phyloP scores from a whole-genome alignment of 2,329 filamentous ascomycete species.

The Gaeumannomyces sp. region DNA sequence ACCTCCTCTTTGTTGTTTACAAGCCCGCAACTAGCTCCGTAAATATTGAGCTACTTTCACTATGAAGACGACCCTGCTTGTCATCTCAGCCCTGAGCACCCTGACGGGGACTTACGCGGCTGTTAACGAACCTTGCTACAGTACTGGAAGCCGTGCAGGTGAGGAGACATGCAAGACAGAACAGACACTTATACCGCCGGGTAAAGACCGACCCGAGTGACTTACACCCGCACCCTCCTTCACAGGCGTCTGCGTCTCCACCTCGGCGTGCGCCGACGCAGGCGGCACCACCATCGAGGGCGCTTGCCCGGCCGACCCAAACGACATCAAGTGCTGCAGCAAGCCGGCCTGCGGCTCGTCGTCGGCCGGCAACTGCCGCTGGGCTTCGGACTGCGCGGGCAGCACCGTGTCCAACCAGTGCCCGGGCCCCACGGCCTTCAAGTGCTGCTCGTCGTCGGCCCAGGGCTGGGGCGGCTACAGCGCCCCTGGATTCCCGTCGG shows the following conservation, averaged over 20 bases:
- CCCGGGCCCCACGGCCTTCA: constrained; percentile 31
- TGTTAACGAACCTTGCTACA: constrained; percentile 7
- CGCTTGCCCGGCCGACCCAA: constrained; percentile 31
- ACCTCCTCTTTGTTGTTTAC: too few relatives aligned
- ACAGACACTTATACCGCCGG: background rate
- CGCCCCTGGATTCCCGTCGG: constrained; percentile 27
- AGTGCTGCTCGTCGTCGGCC: constrained; percentile 29
- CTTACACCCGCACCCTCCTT: background rate
- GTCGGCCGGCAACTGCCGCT: constrained; percentile 30
- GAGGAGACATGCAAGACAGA: background rate
- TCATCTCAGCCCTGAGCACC: background rate
- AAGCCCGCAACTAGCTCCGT: too few relatives aligned
- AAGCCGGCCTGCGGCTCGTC: constrained; percentile 30
- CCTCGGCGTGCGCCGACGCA: constrained; percentile 26
- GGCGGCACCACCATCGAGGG: constrained; percentile 32
- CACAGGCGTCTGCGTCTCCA: constrained; percentile 32
- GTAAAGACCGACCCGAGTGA: too few relatives aligned
- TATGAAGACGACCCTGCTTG: background rate
- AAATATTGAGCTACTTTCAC: background rate
- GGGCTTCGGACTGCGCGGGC: constrained; percentile 31
- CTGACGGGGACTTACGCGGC: constrained; percentile 1
- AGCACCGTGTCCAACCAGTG: constrained; percentile 24
- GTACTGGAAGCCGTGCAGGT: constrained; percentile 2
- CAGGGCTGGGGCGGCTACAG: constrained; percentile 30
- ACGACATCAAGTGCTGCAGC: constrained; percentile 35